Conservation (phyloP, 768 basidiomycete genomes). For the Rhodotorula taiwanensis region DNA sequence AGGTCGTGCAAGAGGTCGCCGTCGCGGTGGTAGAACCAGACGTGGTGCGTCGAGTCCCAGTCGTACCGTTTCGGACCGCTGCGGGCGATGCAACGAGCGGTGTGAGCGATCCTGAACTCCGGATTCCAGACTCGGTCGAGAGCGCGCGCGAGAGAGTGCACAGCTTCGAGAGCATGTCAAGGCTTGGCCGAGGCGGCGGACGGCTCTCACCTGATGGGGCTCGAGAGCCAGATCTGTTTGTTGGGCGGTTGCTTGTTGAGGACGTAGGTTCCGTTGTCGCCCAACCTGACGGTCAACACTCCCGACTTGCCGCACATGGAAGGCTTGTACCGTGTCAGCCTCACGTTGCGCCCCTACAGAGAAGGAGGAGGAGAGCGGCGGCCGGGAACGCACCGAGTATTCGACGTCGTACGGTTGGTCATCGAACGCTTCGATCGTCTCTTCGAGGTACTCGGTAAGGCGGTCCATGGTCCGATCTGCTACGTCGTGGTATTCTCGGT, state of each 20-base stretch:
- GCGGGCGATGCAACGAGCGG: background rate
- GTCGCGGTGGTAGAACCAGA: constrained; percentile 74
- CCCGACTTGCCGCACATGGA: constrained; percentile 57
- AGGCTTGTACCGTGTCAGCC: constrained; percentile 2
- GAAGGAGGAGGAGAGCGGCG: background rate
- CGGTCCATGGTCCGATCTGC: constrained; percentile 72
- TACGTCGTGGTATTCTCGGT: constrained; percentile 61
- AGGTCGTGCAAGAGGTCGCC: constrained; percentile 56
- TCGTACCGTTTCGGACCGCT: constrained; percentile 93
- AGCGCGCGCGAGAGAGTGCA: too few species aligned
- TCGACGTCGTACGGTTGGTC: constrained; percentile 70
- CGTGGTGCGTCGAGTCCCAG: constrained; percentile 53
- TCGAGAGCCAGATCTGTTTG: constrained; percentile 93
- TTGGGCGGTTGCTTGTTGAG: constrained; percentile 97
- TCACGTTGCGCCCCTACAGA: background rate
- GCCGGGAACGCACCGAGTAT: constrained; percentile 57
- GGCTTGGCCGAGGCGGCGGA: background rate
- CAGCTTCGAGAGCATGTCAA: too few species aligned
- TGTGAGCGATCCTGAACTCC: too few species aligned
- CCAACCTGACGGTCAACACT: constrained; percentile 76
- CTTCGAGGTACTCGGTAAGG: constrained; percentile 68
- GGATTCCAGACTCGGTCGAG: too few species aligned
- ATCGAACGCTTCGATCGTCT: constrained; percentile 56
- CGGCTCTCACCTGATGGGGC: constrained; percentile 74
- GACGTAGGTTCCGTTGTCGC: constrained; percentile 73